These are phyloP conservation scores for Vanrija pseudolonga DNA, from an alignment of 1,284 basidiomycete species.

Conservation along the genomic window DNA sequence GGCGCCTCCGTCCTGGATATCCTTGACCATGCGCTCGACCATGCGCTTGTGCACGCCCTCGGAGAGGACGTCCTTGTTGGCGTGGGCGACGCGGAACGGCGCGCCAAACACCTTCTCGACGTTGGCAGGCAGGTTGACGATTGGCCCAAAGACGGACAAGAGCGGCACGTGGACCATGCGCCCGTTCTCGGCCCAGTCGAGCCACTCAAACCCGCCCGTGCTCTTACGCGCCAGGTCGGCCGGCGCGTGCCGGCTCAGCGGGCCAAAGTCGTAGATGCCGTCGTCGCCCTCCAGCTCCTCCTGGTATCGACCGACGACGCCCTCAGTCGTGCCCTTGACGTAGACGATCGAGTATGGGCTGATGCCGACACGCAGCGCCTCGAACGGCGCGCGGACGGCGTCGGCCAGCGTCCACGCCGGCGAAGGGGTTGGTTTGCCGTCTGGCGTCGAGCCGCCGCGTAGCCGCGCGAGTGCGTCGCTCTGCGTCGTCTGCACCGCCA, in stretches of 20 bases:
- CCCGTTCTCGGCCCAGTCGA: slow-evolving; percentile 44
- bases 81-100: slow-evolving; percentile 21
- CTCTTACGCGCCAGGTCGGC: slow-evolving; percentile 10
- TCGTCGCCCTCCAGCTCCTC: slow-evolving; percentile 45
- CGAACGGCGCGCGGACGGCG: slow-evolving; percentile 12
- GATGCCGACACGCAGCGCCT: slow-evolving; percentile 19
- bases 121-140: slow-evolving; percentile 21
- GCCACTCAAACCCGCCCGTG: slow-evolving; percentile 20
- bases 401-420: neutral
- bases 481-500: slow-evolving; percentile 13
- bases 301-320: slow-evolving; percentile 44
- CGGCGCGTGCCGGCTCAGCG: slow-evolving; percentile 23
- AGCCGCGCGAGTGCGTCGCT: slow-evolving; percentile 28
- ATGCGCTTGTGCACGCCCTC: slow-evolving; percentile 30
- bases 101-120: slow-evolving; percentile 25
- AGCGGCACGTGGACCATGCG: slow-evolving; percentile 38
- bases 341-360: slow-evolving; percentile 40
- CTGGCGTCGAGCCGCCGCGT: neutral
- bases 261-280: slow-evolving; percentile 39
- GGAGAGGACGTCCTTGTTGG: slow-evolving; percentile 25
- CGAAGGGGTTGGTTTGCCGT: neutral
- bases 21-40: slow-evolving; percentile 5
- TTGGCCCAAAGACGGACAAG: slow-evolving; percentile 32
- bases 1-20: slow-evolving; percentile 24
- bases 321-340: slow-evolving; percentile 37